Base-by-base conservation (phyloP, 345 rosid species). In the Trapa bicornis region DNA sequence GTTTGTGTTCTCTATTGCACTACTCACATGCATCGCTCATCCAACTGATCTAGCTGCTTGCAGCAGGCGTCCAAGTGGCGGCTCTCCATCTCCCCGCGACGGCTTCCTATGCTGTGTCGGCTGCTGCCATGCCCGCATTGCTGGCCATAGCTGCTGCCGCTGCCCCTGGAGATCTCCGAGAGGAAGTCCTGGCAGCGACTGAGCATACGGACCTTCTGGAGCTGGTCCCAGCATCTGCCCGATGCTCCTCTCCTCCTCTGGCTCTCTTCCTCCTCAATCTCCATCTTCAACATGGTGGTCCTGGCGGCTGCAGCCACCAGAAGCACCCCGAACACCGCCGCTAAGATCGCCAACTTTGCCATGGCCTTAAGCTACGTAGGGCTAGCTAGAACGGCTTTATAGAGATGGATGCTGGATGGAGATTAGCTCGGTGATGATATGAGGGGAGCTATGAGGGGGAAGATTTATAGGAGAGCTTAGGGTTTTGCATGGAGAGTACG, bases 401-500 rank as follows among this genome's bases (percentile, higher is more conserved):
- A 22, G 29, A 22, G 29, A 22, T 22, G 29, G 29, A 22, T 22
- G 29, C 29, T 22, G 29, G 52, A 12, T 6, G 15, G 52, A 6
- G 52, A 47, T 47, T 47, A 47, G 52, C 15, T 47, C 13, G 4
- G 52, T 4, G 11, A 4, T 47, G 9, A 4, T 6, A 6, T 0
- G 9, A 2, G 5, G 5, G 4, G 13, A 38, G 41, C 8, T 5
- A 3, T 43, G 14, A 13, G 61, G 50, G 7, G 38, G 5, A 48
- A 43, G 60, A 0, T 14, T 8, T 53, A n/a, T 53, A 53, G 8
- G 45, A 37, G 33, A 47, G 14, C 29, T 6, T 2, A 6, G 61
- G 62, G 65, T 42, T 53, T 64, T 71, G 81, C 81, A 73, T 78
- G 78, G 48, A n/a, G 4, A 38, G 62, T 41, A 78, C 81, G 78